phyloP scores from a whole-genome alignment of 2,329 filamentous ascomycete species.

The Monilinia aucupariae region DNA sequence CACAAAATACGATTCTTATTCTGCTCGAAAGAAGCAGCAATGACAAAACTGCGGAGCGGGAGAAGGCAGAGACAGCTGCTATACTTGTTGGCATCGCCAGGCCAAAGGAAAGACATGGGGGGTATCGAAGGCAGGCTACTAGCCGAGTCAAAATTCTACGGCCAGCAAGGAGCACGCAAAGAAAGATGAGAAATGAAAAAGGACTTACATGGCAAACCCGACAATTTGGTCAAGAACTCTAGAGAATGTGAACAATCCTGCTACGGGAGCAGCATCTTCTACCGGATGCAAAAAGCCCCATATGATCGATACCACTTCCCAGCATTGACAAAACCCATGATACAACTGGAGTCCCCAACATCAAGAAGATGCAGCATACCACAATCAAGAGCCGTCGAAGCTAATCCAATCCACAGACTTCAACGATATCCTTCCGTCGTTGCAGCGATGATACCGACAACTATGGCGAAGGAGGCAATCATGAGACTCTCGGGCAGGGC shows the following conservation, averaged over 20 bases:
- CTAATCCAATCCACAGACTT: slow-evolving; percentile 52
- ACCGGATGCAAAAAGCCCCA: slow-evolving; percentile 46
- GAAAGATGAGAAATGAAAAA: background rate
- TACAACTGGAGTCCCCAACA: slow-evolving; percentile 42
- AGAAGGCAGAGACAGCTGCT: background rate
- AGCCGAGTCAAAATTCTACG: background rate
- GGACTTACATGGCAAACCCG: slow-evolving; percentile 38
- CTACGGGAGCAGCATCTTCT: slow-evolving; percentile 52
- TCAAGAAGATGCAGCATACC: slow-evolving; percentile 49
- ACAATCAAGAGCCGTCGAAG: slow-evolving; percentile 49
- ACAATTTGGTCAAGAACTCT: slow-evolving; percentile 48
- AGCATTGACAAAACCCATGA: slow-evolving; percentile 55
- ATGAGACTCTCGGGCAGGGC: slow-evolving; percentile 56
- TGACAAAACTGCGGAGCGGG: background rate
- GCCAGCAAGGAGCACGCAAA: background rate
- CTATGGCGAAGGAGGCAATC: slow-evolving; percentile 49
- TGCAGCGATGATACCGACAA: slow-evolving; percentile 50
- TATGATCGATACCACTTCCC: slow-evolving; percentile 54
- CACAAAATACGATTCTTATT: background rate
- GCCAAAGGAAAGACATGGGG: background rate
- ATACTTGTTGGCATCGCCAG: background rate
- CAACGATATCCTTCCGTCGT: slow-evolving; percentile 50
- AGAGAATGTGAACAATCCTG: slow-evolving; percentile 62
- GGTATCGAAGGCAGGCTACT: background rate
- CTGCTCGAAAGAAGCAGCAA: too few relatives aligned